A percentile compares a stretch with the other conserved stretches of the same genome.
These are phyloP conservation scores for Trichoderma reesei DNA, from an alignment of 495 filamentous ascomycete species.

Conservation along the genomic window DNA sequence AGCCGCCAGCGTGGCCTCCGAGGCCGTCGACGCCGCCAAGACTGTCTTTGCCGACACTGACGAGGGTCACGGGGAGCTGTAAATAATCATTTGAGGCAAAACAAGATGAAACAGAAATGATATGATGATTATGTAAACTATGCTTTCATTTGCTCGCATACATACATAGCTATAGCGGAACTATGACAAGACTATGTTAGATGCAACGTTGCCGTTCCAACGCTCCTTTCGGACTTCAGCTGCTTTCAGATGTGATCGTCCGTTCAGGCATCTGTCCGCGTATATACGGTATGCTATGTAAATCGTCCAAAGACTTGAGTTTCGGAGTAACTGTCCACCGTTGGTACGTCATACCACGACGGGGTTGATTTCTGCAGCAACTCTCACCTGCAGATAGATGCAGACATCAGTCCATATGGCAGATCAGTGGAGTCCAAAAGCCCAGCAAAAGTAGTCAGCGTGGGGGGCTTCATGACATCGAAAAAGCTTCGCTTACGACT, in stretches of 20 bases:
- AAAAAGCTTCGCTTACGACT: too few species aligned
- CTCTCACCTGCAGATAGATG: too few species aligned
- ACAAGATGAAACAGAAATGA: slow-evolving; percentile 5
- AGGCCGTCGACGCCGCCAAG: slow-evolving; percentile 36
- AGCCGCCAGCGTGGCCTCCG: slow-evolving; percentile 32
- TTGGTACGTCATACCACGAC: too few species aligned
- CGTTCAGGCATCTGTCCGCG: background rate
- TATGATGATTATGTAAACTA: background rate
- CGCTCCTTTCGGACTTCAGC: background rate
- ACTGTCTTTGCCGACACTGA: slow-evolving; percentile 39
- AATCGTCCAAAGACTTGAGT: too few species aligned
- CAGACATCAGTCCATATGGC: too few species aligned
- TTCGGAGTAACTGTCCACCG: too few species aligned
- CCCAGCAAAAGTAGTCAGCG: too few species aligned
- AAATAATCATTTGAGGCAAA: background rate
- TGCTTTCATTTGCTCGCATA: background rate
- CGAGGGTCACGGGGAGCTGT: slow-evolving; percentile 48
- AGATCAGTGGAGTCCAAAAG: too few species aligned
- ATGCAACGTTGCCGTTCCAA: background rate
- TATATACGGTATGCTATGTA: background rate
- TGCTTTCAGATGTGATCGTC: background rate
- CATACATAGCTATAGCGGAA: background rate
- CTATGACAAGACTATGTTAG: background rate
- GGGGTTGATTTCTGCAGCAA: too few species aligned
- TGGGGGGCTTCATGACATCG: too few species aligned